Evolutionary conservation across 306 rosid species (phyloP).

Genomic region (Hippophae rhamnoides): DNA sequence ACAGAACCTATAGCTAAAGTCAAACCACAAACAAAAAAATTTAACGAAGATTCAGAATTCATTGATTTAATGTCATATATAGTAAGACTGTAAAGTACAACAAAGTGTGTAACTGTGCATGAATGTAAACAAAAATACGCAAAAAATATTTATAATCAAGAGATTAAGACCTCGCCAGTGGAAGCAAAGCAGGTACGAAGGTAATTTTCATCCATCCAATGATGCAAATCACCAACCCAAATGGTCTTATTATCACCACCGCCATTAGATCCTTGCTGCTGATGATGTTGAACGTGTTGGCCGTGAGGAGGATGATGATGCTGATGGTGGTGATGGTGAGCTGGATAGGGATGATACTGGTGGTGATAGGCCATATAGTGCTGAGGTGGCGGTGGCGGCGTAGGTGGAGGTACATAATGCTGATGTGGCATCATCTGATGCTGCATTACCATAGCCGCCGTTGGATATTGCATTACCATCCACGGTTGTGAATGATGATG

Average conservation of each 20-base stretch:
- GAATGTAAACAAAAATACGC: not conserved
- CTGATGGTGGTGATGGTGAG: slow-evolving; percentile 46
- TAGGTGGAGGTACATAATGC: slow-evolving; percentile 44
- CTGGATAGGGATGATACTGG: slow-evolving; percentile 41
- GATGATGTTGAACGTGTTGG: slow-evolving; percentile 28
- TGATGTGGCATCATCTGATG: slow-evolving; percentile 84
- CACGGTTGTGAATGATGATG: slow-evolving; percentile 42
- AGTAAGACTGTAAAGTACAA: not conserved
- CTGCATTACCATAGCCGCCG: slow-evolving; percentile 93
- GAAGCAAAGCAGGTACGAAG: slow-evolving; percentile 81
- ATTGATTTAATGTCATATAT: no score
- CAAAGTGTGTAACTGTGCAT: not conserved
- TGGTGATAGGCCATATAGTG: slow-evolving; percentile 72
- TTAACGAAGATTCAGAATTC: no score
- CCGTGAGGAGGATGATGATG: slow-evolving; percentile 42
- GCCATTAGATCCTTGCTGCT: slow-evolving; percentile 47
- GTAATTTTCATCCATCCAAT: slow-evolving; percentile 90
- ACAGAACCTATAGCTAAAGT: no score
- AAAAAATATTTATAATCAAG: not conserved
- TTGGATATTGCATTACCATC: slow-evolving; percentile 81
- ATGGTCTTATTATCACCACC: slow-evolving; percentile 64
- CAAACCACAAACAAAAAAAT: no score
- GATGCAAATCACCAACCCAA: slow-evolving; percentile 92
- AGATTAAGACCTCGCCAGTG: slow-evolving; percentile 37
- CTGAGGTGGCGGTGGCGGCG: slow-evolving; percentile 30